These are phyloP conservation scores for Fusarium ambrosium DNA, from an alignment of 2,329 filamentous ascomycete species.

Conservation along the genomic window DNA sequence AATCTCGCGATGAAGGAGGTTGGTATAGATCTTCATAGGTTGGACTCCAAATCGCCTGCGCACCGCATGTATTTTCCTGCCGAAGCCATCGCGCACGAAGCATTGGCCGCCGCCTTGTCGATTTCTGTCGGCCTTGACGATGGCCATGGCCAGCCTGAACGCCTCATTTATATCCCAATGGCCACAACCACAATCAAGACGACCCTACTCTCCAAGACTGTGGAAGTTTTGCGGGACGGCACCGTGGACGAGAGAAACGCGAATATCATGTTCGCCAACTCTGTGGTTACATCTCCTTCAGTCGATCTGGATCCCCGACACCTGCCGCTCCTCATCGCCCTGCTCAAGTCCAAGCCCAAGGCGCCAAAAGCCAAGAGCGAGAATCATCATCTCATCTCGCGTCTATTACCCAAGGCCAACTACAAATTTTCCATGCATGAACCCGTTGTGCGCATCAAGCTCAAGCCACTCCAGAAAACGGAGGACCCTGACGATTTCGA, in stretches of 20 bases:
- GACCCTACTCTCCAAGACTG: constrained; percentile 92
- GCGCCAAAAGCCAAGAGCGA: constrained; percentile 54
- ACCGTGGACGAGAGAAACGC: constrained; percentile 87
- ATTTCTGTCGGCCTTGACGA: constrained; percentile 94
- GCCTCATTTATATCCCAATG: constrained; percentile 95
- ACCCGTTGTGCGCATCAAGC: constrained; percentile 88
- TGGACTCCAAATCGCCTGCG: constrained; percentile 92
- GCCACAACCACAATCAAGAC: constrained; percentile 95
- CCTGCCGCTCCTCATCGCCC: constrained; percentile 84
- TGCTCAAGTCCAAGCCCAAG: constrained; percentile 72
- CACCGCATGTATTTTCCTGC: constrained; percentile 99
- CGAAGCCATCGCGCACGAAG: constrained; percentile 94
- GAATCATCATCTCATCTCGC: constrained; percentile 80
- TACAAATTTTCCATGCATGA: constrained; percentile 98
- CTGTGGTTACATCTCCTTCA: constrained; percentile 95
- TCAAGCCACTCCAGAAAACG: constrained; percentile 80
- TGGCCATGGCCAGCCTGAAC: constrained; percentile 85
- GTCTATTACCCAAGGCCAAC: constrained; percentile 91
- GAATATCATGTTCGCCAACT: constrained; percentile 96
- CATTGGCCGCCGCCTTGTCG: constrained; percentile 89
- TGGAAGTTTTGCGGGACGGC: constrained; percentile 81
- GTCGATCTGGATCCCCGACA: constrained; percentile 94
- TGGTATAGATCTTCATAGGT: constrained; percentile 89
- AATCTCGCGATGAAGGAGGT: constrained; percentile 97
- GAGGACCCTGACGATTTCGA: constrained; percentile 86